Base-by-base conservation (phyloP, 345 rosid genomes). In the Rhodamnia rubescens region DNA sequence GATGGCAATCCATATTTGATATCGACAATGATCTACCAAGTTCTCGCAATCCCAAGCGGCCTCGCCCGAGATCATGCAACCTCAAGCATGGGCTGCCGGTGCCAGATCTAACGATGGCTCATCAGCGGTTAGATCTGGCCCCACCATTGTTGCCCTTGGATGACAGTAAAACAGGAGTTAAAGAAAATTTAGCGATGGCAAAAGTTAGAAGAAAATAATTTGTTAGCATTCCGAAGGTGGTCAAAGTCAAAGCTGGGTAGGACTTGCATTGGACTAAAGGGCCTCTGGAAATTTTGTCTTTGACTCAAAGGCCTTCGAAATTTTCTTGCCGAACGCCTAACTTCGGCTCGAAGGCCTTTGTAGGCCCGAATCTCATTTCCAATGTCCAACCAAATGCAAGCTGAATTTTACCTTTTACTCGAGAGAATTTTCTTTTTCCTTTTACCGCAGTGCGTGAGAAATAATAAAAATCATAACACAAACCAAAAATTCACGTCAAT, bases 81-180 rank as follows among this genome's bases (percentile, higher is more conserved):
- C 47, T 32, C 26, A 36, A 36, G 47, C 2, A 0, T 16, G 47
- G 75, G 13, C 7, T 2, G 6, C 21, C 11, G 18, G 4, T 61
- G 10, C 74, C 40, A 27, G 27, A 64, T 32, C 2, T 64, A 21
- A 4, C 22, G 1, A 1, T 36, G 47, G 78, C 22, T 69, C 13
- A 9, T 36, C 20, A 12, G 24, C 7, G 0, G 18, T 16, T 69
- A 32, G 11, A 36, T 69, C 0, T 69, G 0, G 5, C 13, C 13
- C 7, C 2, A 0, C 11, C 2, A 0, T 10, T 0, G 0, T 64
- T 32, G 27, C 10, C 14, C 40, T 14, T 64, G 10, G 27, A 11
- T 29, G 20, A 29, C 3, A 22, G 6, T 7, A 64, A 64, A 16
- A 64, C 3, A 29, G 7, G 27, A 59, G 15, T 27, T 59, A n/a